phyloP scores from a whole-genome alignment of 345 rosid species.

The Hypericum perforatum region DNA sequence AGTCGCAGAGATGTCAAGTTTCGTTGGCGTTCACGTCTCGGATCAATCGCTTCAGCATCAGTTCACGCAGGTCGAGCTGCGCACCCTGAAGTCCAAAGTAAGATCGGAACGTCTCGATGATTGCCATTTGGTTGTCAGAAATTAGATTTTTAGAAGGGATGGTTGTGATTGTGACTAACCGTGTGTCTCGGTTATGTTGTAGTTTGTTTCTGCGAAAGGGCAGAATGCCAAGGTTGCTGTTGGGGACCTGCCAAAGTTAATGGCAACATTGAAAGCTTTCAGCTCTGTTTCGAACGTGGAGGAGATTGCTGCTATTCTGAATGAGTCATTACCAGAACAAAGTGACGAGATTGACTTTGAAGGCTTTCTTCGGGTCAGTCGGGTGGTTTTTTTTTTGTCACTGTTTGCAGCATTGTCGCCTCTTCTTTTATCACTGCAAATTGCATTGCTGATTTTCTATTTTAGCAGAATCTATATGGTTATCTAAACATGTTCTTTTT shows the following conservation, averaged over 20 bases:
- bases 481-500: too few species aligned
- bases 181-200: conserved; percentile 9
- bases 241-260: conserved; percentile 47
- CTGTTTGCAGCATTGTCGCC: background rate
- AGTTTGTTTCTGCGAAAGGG: conserved; percentile 54
- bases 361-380: conserved; percentile 64
- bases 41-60: conserved; percentile 85
- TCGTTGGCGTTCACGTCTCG: conserved; percentile 51
- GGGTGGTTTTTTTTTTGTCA: conserved; percentile 3
- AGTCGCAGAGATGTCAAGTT: conserved; percentile 56
- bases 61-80: conserved; percentile 86
- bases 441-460: background rate
- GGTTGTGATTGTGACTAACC: background rate
- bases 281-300: conserved; percentile 47
- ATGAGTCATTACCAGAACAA: conserved; percentile 30
- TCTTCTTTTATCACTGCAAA: conserved; percentile 5
- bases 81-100: conserved; percentile 71
- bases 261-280: conserved; percentile 56
- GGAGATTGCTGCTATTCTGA: conserved; percentile 42
- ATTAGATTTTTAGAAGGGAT: background rate
- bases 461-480: background rate
- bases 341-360: conserved; percentile 54
- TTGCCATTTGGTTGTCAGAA: background rate
- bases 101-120: conserved; percentile 11
- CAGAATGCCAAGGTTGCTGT: conserved; percentile 49